Base-by-base conservation (phyloP, 2,329 filamentous ascomycete species). In the Pochonia chlamydosporia region DNA sequence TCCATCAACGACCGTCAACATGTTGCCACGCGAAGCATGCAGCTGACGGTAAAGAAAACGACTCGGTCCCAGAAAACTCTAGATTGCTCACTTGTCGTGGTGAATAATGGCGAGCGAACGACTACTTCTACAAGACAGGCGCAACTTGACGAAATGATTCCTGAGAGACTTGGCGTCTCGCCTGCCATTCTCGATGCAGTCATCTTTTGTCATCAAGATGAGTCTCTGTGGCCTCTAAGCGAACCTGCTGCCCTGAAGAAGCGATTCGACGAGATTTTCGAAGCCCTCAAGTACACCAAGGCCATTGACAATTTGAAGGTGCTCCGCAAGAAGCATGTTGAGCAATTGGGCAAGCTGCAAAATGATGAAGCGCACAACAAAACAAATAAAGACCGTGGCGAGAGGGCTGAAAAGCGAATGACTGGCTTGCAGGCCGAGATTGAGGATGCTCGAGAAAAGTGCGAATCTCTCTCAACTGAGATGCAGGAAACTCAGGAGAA, bases 151-250 rank as follows among this genome's bases (percentile, higher is more conserved):
- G 77, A 84, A 54, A 79, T 92, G 55, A 85, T 99, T 63, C 90
- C 92, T 0, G 81, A 87, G 56, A 86, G 89, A 54, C 77, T 99
- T 1, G 93, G 93, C 31, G 93, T 96, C 3, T 93, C 90, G 2
- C 84, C 85, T 47, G 91, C 93, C 11, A 84, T 99, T 47, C 77
- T 99, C 23, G 91, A 97, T 55, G 87, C 86, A 49, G 93, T 99
- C 63, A 96, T 99, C 56, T 99, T 99, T 69, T 99, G 93, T 64
- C 93, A 99, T 62, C 93, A 99, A 63, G 93, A 99, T 63, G 93
- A 99, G 56, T 96, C 92, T 23, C 69, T 97, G 24, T 99, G 93
- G 93, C 93, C 93, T 0, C 84, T 99, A 76, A 95, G 89, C 61
- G 89, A 95, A 59, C 89, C 93, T 0, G 73, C 80, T 0, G 81